phyloP scores from a whole-genome alignment of 768 basidiomycete genomes.

The Clavaria fumosa region DNA sequence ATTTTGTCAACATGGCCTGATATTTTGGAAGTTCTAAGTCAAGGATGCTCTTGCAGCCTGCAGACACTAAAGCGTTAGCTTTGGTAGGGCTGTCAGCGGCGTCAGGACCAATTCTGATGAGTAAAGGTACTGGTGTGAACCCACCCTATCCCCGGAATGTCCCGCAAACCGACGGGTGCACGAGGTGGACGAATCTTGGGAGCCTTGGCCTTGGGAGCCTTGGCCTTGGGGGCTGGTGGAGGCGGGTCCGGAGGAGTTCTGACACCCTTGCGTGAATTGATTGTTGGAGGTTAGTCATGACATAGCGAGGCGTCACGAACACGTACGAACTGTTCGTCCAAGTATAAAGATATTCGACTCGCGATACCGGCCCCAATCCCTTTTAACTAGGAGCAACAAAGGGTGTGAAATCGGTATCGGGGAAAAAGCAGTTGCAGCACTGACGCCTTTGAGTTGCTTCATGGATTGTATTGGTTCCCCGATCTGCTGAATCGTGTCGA shows the following conservation, averaged over 20 bases:
- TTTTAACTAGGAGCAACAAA: conserved; percentile 14
- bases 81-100: no score
- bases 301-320: conserved; percentile 16
- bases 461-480: conserved; percentile 29
- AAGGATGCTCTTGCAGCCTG: conserved; percentile 30
- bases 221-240: no score
- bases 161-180: conserved; percentile 20
- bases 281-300: no score
- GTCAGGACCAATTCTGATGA: no score
- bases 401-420: background rate
- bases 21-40: conserved; percentile 28
- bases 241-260: no score
- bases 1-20: conserved; percentile 21
- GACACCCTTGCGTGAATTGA: no score
- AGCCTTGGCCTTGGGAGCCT: no score
- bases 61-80: no score
- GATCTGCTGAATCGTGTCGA: conserved; percentile 25
- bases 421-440: conserved; percentile 5
- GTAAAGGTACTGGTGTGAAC: no score
- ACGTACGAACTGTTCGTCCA: conserved; percentile 20
- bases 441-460: conserved; percentile 25
- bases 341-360: conserved; percentile 29
- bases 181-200: no score
- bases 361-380: conserved; percentile 28
- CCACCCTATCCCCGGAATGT: conserved; percentile 35